phyloP scores from a whole-genome alignment of 129 eudicot genomes.

The Lactuca sativa region DNA sequence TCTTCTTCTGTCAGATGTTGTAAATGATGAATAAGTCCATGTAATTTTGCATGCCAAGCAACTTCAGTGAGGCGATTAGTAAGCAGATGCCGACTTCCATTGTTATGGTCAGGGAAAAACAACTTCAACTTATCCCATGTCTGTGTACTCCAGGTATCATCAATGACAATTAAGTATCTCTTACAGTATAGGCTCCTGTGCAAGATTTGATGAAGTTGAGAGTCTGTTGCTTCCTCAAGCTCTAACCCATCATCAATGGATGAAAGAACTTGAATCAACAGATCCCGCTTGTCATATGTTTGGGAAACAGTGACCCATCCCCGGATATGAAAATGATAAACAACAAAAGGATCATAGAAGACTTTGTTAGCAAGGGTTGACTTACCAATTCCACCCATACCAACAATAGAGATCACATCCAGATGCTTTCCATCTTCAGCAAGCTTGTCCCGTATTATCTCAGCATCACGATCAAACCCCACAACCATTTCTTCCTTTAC shows the following conservation, averaged over 20 bases:
- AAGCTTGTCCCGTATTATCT: constrained; percentile 10
- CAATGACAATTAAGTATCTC: constrained; percentile 40
- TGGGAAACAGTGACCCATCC: constrained; percentile 35
- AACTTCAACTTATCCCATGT: constrained; percentile 28
- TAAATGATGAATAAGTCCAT: constrained; percentile 13
- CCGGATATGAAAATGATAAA: no score
- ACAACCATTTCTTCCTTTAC: neutral
- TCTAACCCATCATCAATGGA: neutral
- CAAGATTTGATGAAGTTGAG: neutral
- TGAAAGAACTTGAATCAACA: constrained; percentile 9
- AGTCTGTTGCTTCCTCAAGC: neutral
- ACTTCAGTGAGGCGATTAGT: constrained; percentile 29
- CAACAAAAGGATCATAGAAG: constrained; percentile 8
- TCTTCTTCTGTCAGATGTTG: neutral
- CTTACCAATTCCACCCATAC: constrained; percentile 41
- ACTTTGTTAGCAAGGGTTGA: constrained; percentile 38
- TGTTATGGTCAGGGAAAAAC: constrained; percentile 16
- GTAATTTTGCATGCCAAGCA: constrained; percentile 11
- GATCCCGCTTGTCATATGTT: constrained; percentile 13
- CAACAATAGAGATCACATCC: constrained; percentile 15
- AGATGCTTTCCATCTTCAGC: neutral
- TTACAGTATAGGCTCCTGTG: constrained; percentile 7
- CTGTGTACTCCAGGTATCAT: constrained; percentile 35
- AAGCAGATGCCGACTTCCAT: constrained; percentile 34
- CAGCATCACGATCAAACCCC: neutral